A percentile compares a stretch with the other conserved stretches of the same genome.
Evolutionary conservation across 805 yeast species (phyloP).

Genomic region (Kregervanrija delftensis): DNA sequence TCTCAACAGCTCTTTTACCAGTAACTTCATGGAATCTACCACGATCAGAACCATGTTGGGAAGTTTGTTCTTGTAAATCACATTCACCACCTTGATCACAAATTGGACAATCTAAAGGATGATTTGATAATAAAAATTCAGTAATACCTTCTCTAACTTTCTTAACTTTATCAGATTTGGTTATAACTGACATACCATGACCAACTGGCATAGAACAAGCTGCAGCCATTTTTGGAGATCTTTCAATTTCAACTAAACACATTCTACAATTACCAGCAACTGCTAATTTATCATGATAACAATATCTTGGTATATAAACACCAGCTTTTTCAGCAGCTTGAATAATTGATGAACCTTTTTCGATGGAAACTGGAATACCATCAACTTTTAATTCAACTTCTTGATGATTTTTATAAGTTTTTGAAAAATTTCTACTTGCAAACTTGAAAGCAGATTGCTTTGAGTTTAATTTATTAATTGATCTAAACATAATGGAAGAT

Average conservation of each 20-base stretch:
- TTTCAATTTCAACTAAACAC: slow-evolving; percentile 87
- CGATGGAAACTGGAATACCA: slow-evolving; percentile 69
- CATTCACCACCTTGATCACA: slow-evolving; percentile 96
- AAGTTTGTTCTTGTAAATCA: slow-evolving; percentile 82
- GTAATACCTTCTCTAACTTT: slow-evolving; percentile 87
- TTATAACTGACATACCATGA: slow-evolving; percentile 80
- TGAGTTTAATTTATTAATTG: slow-evolving; percentile 8
- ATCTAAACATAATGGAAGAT: slow-evolving; percentile 11
- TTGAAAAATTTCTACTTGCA: slow-evolving; percentile 9
- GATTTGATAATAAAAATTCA: slow-evolving; percentile 81
- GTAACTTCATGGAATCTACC: slow-evolving; percentile 76
- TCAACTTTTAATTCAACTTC: slow-evolving; percentile 44
- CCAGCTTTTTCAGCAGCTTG: slow-evolving; percentile 93
- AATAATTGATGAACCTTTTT: slow-evolving; percentile 81
- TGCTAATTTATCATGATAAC: slow-evolving; percentile 86
- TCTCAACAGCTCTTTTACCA: slow-evolving; percentile 87
- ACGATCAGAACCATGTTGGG: slow-evolving; percentile 78
- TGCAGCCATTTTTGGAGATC: slow-evolving; percentile 84
- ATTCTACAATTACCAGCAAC: slow-evolving; percentile 91
- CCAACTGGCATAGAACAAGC: slow-evolving; percentile 92
- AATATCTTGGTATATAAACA: slow-evolving; percentile 79
- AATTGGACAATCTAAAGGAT: slow-evolving; percentile 87
- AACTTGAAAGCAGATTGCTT: slow-evolving; percentile 2
- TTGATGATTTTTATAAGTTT: slow-evolving; percentile 5
- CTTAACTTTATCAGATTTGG: slow-evolving; percentile 69